Evolutionary conservation across 768 basidiomycete genomes (phyloP), one percentile per base, ranked within the genome.

Genomic region (Tulasnella sp.): DNA sequence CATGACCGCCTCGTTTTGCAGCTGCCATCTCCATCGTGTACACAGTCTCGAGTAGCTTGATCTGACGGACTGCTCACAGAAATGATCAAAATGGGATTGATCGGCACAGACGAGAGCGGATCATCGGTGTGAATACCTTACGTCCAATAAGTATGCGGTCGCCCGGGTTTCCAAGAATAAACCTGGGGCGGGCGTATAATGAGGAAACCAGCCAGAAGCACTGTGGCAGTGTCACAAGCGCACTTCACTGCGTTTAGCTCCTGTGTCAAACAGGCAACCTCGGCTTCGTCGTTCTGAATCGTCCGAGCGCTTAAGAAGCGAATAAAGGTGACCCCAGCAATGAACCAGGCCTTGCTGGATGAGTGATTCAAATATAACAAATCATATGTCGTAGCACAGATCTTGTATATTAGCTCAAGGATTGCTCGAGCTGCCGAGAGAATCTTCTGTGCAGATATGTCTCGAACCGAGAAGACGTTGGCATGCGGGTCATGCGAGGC

Each of bases 401-500:
- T 7, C 29, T 30, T 60, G 45, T 61, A 51, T 15, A 61, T 51
- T 19, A 54, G 38, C 21, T 61, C 58, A n/a, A 60, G 25, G 43
- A 61, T 45, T 21, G 49, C 17, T 25, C 60, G 42, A 12, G 60
- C 45, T 12, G 60, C 60, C 19, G 30, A n/a, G 25, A 61, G 25
- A 42, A 61, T 41, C 24, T 50, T 24, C 15, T 31, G 9, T 19
- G 42, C 19, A 3, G 60, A 61, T 10, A 29, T 25, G 43, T 42
- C 27, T 7, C 24, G 48, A 1, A 59, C 34, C 25, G 60, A 61
- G 43, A 19, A 21, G 25, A 61, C 22, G 29, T 62, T 44, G 11
- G 60, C 60, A 42, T 61, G 60, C 15, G 60, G 60, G 24, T 60
- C 60, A 42, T 61, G 60, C 5, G 61, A 30, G 21, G 49, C 15